These are phyloP conservation scores for Ceratobasidium sp. DNA, from an alignment of 1,284 basidiomycete genomes.

Conservation along the genomic window DNA sequence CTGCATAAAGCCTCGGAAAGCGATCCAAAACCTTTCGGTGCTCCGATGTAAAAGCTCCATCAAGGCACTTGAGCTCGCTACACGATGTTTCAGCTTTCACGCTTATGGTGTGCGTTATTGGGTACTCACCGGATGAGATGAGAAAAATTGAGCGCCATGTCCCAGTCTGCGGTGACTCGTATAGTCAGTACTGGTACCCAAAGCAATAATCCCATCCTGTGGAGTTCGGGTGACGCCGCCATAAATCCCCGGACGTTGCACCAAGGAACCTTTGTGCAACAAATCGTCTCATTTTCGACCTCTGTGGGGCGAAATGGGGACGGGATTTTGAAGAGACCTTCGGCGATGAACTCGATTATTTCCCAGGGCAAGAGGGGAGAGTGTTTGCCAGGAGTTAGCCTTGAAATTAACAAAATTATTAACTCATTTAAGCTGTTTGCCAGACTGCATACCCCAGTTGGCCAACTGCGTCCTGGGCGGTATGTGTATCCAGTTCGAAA, in stretches of 20 bases:
- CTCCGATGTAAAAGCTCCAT: background rate
- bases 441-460: background rate
- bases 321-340: background rate
- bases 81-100: background rate
- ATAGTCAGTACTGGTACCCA: conserved; percentile 10
- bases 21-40: background rate
- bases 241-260: conserved; percentile 11
- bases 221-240: conserved; percentile 18
- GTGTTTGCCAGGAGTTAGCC: background rate
- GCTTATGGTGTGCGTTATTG: background rate
- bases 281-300: background rate
- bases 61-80: conserved; percentile 14
- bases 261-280: conserved; percentile 10
- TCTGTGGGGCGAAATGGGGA: background rate
- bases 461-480: background rate
- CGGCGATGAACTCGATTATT: conserved; percentile 19
- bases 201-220: conserved; percentile 2
- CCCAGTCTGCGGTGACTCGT: conserved; percentile 1
- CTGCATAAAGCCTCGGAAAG: conserved; percentile 2
- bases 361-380: background rate
- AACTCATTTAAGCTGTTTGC: background rate
- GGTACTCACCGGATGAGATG: background rate
- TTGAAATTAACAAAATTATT: background rate
- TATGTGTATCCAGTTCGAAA: background rate
- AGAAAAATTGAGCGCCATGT: background rate